phyloP scores from a whole-genome alignment of 1,284 basidiomycete species.

The Papiliotrema nemorosa region DNA sequence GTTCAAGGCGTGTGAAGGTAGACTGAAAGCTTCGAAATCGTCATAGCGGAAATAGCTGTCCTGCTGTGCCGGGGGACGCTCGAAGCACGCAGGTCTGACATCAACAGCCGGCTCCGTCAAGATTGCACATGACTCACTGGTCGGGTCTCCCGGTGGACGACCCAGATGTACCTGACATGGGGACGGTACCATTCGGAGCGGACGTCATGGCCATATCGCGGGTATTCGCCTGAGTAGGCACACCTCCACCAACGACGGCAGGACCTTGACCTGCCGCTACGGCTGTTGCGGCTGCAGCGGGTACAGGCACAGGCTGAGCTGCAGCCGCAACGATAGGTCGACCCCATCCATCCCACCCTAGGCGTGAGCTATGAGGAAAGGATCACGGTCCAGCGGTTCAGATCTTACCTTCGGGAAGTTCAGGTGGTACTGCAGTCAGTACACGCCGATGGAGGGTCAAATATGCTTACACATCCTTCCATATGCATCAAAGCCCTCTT shows the following conservation, averaged over 20 bases:
- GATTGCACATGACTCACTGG: slow-evolving; percentile 27
- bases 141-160: slow-evolving; percentile 31
- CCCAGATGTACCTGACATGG: slow-evolving; percentile 1
- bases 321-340: slow-evolving; percentile 27
- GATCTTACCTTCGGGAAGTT: slow-evolving; percentile 30
- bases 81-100: slow-evolving; percentile 33
- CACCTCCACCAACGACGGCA: neutral
- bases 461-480: slow-evolving; percentile 31
- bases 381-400: neutral
- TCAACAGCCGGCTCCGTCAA: neutral
- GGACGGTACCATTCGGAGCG: neutral
- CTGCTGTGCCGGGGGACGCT: slow-evolving; percentile 28
- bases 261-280: neutral
- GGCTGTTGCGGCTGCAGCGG: slow-evolving; percentile 3
- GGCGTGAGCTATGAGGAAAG: neutral
- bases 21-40: slow-evolving; percentile 33
- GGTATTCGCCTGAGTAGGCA: slow-evolving; percentile 4
- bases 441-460: neutral
- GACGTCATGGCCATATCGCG: slow-evolving; percentile 8
- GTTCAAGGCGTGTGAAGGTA: slow-evolving; percentile 27
- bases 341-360: slow-evolving; percentile 43
- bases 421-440: slow-evolving; percentile 27
- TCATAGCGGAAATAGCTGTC: slow-evolving; percentile 36
- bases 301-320: slow-evolving; percentile 12
- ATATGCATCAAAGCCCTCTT: slow-evolving; percentile 42